phyloP scores from a whole-genome alignment of 2,329 filamentous ascomycete genomes.

The Paecilomyces sp. region DNA sequence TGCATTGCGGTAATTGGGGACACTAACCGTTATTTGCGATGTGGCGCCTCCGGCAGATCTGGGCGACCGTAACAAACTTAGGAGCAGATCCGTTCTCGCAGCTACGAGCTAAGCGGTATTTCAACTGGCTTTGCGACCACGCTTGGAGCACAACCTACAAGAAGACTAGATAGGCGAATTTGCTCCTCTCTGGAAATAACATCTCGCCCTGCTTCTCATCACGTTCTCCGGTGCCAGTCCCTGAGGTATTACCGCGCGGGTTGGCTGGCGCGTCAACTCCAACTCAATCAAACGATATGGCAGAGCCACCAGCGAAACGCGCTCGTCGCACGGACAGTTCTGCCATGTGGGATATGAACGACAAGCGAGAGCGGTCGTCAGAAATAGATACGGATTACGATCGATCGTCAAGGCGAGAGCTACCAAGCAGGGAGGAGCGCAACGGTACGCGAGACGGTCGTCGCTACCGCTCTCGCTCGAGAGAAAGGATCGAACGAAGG shows the following conservation, averaged over 20 bases:
- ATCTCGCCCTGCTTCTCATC: background rate
- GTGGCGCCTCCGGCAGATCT: slow-evolving; percentile 13
- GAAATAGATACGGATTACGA: slow-evolving; percentile 22
- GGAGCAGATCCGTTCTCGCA: slow-evolving; percentile 4
- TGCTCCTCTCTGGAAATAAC: background rate
- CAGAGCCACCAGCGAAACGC: slow-evolving; percentile 47
- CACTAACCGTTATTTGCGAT: background rate
- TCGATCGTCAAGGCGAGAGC: slow-evolving; percentile 32
- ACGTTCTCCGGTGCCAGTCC: background rate
- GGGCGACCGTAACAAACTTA: slow-evolving; percentile 23
- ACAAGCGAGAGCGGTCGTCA: slow-evolving; percentile 19
- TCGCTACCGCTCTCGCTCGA: slow-evolving; percentile 32
- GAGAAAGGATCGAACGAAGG: slow-evolving; percentile 32
- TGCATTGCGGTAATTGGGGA: background rate
- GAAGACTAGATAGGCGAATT: background rate
- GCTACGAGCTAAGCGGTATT: background rate
- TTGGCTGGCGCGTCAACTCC: background rate
- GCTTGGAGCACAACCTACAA: background rate
- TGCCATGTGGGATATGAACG: slow-evolving; percentile 52
- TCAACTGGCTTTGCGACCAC: background rate
- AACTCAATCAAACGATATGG: slow-evolving; percentile 31
- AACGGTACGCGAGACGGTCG: slow-evolving; percentile 31
- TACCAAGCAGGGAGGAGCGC: slow-evolving; percentile 29
- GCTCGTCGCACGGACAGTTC: slow-evolving; percentile 50
- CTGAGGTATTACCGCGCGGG: background rate